Evolutionary conservation across 2,329 filamentous ascomycete genomes (phyloP).

Genomic region (Stemphylium beticola): DNA sequence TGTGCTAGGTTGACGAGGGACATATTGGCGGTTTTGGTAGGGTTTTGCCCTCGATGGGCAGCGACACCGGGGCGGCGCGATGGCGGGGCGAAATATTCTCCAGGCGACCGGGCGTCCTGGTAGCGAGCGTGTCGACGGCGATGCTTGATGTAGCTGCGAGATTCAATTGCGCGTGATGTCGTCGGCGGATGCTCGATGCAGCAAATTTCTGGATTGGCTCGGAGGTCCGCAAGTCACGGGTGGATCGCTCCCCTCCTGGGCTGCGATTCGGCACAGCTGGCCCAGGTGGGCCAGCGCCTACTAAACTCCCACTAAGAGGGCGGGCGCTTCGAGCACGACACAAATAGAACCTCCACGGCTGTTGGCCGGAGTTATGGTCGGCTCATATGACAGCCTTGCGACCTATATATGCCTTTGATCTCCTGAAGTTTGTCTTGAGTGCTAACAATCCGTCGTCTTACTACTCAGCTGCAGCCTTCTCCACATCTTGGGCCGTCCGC

Average conservation of each 20-base stretch:
- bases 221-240: conserved; percentile 38
- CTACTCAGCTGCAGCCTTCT: conserved; percentile 4
- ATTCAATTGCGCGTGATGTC: conserved; percentile 33
- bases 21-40: conserved; percentile 55
- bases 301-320: conserved; percentile 22
- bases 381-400: conserved; percentile 18
- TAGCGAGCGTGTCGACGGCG: conserved; percentile 1
- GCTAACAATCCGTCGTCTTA: conserved; percentile 18
- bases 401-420: conserved; percentile 26
- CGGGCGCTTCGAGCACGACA: conserved; percentile 45
- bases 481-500: conserved; percentile 10
- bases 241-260: conserved; percentile 11
- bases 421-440: conserved; percentile 16
- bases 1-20: conserved; percentile 76
- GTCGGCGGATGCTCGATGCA: conserved; percentile 22
- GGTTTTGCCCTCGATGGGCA: conserved; percentile 39
- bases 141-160: conserved; percentile 15
- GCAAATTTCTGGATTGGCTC: conserved; percentile 41
- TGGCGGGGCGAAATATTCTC: background rate
- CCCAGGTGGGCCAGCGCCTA: conserved; percentile 18
- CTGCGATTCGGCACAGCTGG: conserved; percentile 27
- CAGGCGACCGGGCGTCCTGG: background rate
- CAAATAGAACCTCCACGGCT: conserved; percentile 40
- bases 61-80: conserved; percentile 18
- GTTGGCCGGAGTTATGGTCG: conserved; percentile 22